Percentiles rank a stretch among this genome's conserved stretches.
Conservation (phyloP, 2,329 filamentous ascomycete species). For the Graphilbum sp. region DNA sequence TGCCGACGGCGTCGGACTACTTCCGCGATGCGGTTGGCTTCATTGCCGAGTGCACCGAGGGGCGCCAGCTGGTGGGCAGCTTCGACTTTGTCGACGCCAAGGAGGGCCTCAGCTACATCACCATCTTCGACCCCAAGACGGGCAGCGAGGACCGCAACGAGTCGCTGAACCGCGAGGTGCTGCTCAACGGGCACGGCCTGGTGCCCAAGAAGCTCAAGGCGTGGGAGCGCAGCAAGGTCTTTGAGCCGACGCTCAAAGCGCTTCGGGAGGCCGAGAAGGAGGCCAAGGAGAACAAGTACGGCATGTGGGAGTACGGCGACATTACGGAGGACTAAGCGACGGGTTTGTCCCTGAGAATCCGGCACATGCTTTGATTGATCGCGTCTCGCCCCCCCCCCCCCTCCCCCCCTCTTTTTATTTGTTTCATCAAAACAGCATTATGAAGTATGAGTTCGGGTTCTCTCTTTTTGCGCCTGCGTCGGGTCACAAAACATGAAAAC, state of each 20-base stretch:
- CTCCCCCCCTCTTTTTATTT: too few relatives aligned
- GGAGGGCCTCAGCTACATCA: constrained; percentile 73
- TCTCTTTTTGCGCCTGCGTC: neutral
- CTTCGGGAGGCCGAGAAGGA: constrained; percentile 58
- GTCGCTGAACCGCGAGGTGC: constrained; percentile 79
- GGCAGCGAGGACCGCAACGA: constrained; percentile 44
- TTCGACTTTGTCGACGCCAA: constrained; percentile 69
- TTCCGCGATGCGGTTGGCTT: constrained; percentile 63
- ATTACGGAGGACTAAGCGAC: constrained; percentile 68
- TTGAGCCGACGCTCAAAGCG: constrained; percentile 52
- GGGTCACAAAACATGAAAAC: neutral
- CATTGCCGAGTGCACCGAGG: constrained; percentile 58
- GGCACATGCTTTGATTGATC: too few relatives aligned
- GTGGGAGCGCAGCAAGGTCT: constrained; percentile 64
- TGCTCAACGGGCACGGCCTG: constrained; percentile 74
- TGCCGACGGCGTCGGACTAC: constrained; percentile 65
- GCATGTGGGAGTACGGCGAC: constrained; percentile 98
- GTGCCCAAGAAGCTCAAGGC: constrained; percentile 80
- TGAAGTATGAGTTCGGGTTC: too few relatives aligned
- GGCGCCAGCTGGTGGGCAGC: constrained; percentile 69
- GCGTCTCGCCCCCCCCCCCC: too few relatives aligned
- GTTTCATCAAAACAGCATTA: too few relatives aligned
- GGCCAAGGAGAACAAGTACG: constrained; percentile 65
- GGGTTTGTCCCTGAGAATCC: too few relatives aligned
- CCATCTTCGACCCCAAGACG: constrained; percentile 63